These are phyloP conservation scores for Termitomyces sp. DNA, from an alignment of 768 basidiomycete species.

Conservation along the genomic window DNA sequence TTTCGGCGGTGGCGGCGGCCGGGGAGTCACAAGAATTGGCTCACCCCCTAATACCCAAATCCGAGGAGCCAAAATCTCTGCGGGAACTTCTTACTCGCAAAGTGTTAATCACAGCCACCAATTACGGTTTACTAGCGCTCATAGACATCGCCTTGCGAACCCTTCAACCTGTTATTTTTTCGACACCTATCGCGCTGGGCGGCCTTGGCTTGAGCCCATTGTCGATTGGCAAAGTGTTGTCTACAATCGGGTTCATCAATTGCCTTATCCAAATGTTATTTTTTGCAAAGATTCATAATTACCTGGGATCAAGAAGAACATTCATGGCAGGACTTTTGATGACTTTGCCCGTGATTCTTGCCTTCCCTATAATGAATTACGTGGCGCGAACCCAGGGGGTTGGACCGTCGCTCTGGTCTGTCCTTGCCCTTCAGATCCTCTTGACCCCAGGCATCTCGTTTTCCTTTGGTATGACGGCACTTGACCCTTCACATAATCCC, in stretches of 20 bases:
- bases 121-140: slow-evolving; percentile 61
- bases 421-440: slow-evolving; percentile 43
- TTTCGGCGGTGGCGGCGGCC: not conserved
- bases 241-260: slow-evolving; percentile 56
- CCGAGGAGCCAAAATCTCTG: slow-evolving; percentile 39
- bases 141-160: slow-evolving; percentile 65
- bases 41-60: not conserved
- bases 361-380: slow-evolving; percentile 58
- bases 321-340: slow-evolving; percentile 49
- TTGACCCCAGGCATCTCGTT: slow-evolving; percentile 52
- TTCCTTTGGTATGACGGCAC: slow-evolving; percentile 1
- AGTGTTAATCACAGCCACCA: slow-evolving; percentile 56
- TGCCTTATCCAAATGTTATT: slow-evolving; percentile 64
- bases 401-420: slow-evolving; percentile 40
- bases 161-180: slow-evolving; percentile 65
- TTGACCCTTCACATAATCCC: not conserved
- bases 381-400: slow-evolving; percentile 50
- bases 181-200: slow-evolving; percentile 65
- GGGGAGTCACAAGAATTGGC: slow-evolving; percentile 9
- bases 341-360: slow-evolving; percentile 46
- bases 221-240: slow-evolving; percentile 61
- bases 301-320: slow-evolving; percentile 57
- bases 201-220: slow-evolving; percentile 68
- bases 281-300: slow-evolving; percentile 60
- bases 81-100: slow-evolving; percentile 45